Evolutionary conservation across 495 filamentous ascomycete genomes (phyloP).

Genomic region (Hypoxylon fragiforme): DNA sequence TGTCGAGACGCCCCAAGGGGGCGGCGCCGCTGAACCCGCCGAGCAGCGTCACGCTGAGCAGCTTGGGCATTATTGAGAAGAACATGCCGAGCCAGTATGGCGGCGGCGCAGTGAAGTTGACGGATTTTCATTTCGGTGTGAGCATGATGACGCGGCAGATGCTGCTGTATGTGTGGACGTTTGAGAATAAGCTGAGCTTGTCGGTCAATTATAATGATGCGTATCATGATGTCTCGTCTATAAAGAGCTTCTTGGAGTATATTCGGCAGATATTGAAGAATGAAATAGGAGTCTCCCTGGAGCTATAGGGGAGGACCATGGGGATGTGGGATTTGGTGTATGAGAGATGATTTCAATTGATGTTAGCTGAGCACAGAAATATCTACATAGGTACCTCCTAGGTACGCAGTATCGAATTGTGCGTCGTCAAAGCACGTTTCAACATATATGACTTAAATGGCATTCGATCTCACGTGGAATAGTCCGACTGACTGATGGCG

Average conservation of each 20-base stretch:
- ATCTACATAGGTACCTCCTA: too few species aligned
- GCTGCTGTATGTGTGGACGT: conserved; percentile 31
- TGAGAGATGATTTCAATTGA: background rate
- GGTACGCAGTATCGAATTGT: too few species aligned
- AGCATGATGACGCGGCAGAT: conserved; percentile 33
- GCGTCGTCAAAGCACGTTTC: too few species aligned
- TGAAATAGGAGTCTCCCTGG: conserved; percentile 9
- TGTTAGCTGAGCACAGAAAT: background rate
- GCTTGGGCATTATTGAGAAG: conserved; percentile 30
- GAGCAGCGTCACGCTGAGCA: conserved; percentile 26
- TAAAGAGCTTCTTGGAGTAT: conserved; percentile 1
- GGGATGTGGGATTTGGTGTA: background rate
- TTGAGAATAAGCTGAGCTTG: conserved; percentile 24
- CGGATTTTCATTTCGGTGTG: conserved; percentile 24
- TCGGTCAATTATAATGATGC: conserved; percentile 32
- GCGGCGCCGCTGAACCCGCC: conserved; percentile 21
- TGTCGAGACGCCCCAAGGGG: conserved; percentile 4
- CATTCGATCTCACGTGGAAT: too few species aligned
- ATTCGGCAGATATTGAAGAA: conserved; percentile 13
- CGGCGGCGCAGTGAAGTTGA: conserved; percentile 6
- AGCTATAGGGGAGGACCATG: background rate
- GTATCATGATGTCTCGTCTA: conserved; percentile 11
- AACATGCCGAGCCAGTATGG: conserved; percentile 12
- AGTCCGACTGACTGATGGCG: too few species aligned
- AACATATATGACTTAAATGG: too few species aligned